Evolutionary conservation across 176 grass and related monocot species (phyloP), one percentile per base, ranked within the genome.

Genomic region (Calamus simplicifolius): DNA sequence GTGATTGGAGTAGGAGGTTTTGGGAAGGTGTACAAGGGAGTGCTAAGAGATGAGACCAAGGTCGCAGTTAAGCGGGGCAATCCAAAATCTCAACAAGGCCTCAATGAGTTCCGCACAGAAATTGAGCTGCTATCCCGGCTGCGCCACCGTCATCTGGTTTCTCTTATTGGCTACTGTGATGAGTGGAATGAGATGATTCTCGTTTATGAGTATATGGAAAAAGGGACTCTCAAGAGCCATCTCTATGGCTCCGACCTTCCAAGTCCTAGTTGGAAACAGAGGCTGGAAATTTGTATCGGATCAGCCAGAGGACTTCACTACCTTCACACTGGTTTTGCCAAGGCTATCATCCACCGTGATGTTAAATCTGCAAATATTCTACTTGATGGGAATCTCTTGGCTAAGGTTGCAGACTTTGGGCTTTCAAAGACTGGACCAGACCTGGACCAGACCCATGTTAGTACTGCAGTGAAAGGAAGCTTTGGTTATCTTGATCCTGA

Each of bases 401-500:
- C 87, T 0, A 96, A 96, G 54, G 92, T 96, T 18, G 71, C 83
- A 25, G 92, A 96, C 52, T 96, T 96, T 67, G 92, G 92, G 27
- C 59, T 96, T 38, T 96, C 92, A 19, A 96, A 85, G 85, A 85
- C 83, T 17, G 92, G 92, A 48, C 92, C 87, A 23, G 92, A 85
- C 48, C 60, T 96, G 35, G 92, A 96, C n/a, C 87, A 96, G 51
- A 90, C 87, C 52, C 92, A 96, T 67, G 92, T 96, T 51, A 96
- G 92, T 59, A 96, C 92, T 49, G 91, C 86, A 56, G 91, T 96
- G 52, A 96, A 96, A 81, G 91, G 91, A 4, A 96, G 91, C 71
- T 96, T 96, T 56, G 91, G 91, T n/a, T 96, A 96, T 75, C 86
- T 96, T 14, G 91, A 96, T 68, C 91, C 91, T 5, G 91, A 96